Percentiles rank a stretch among this genome's conserved stretches.
Conservation (phyloP, 225 moss, liverwort and hornwort species). For the Antitrichia curtipendula region DNA sequence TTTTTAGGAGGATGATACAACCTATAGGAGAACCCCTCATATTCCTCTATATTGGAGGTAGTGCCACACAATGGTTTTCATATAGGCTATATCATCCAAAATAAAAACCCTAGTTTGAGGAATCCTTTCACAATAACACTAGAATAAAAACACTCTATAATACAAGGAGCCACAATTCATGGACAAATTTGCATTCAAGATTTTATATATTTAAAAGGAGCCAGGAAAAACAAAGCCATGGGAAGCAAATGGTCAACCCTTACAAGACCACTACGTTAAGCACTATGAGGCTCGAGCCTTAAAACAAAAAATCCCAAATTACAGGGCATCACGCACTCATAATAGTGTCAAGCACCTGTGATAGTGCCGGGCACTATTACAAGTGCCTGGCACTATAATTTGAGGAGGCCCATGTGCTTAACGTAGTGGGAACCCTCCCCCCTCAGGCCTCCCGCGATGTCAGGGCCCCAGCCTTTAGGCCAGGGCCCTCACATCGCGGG, state of each 20-base stretch:
- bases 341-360: no score
- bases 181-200: neutral
- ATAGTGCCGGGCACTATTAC: no score
- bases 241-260: neutral
- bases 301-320: no score
- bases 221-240: no score
- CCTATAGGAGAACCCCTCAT: neutral
- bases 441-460: no score
- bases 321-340: no score
- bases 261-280: neutral
- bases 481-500: no score
- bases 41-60: neutral
- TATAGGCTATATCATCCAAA: fast-evolving
- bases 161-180: fast-evolving
- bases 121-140: fast-evolving
- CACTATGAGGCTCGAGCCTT: no score
- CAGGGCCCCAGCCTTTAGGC: no score
- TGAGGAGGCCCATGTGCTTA: no score
- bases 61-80: fast-evolving
- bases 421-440: no score
- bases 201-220: neutral
- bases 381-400: no score
- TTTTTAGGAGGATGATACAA: neutral
- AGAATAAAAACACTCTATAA: fast-evolving
- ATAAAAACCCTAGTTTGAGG: fast-evolving